phyloP scores from a whole-genome alignment of 2,329 filamentous ascomycete genomes.

The Capronia coronata region DNA sequence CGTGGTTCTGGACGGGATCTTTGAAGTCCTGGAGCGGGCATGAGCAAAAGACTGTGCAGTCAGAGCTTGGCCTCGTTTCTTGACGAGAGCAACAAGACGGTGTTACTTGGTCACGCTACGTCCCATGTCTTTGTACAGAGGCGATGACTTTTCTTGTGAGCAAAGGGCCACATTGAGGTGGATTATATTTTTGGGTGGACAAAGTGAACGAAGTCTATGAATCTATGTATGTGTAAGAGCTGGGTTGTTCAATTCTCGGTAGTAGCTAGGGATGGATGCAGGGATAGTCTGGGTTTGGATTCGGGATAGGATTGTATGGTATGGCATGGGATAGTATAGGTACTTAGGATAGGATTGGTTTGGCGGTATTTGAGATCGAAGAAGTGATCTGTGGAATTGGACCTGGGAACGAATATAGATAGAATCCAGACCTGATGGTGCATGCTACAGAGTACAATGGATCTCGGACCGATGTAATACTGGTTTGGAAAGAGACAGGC shows the following conservation, averaged over 20 bases:
- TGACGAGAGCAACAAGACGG: no score
- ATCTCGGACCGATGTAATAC: no score
- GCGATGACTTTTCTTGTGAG: background rate
- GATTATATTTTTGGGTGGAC: background rate
- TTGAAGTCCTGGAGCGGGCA: conserved; percentile 41
- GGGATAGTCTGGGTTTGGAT: background rate
- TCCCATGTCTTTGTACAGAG: background rate
- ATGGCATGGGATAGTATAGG: background rate
- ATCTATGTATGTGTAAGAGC: background rate
- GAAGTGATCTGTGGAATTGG: no score
- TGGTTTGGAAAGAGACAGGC: no score
- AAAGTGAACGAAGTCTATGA: background rate
- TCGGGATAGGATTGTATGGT: background rate
- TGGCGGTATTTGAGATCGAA: background rate
- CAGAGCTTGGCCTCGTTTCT: no score
- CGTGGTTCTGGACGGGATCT: conserved; percentile 43
- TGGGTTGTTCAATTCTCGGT: background rate
- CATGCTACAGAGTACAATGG: no score
- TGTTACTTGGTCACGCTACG: background rate
- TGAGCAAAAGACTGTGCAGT: no score
- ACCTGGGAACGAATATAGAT: no score
- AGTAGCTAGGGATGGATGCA: background rate
- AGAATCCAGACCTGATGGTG: no score
- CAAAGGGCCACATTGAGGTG: no score
- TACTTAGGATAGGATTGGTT: background rate